Base-by-base conservation (phyloP, 768 basidiomycete species). In the Termitomyces sp. region DNA sequence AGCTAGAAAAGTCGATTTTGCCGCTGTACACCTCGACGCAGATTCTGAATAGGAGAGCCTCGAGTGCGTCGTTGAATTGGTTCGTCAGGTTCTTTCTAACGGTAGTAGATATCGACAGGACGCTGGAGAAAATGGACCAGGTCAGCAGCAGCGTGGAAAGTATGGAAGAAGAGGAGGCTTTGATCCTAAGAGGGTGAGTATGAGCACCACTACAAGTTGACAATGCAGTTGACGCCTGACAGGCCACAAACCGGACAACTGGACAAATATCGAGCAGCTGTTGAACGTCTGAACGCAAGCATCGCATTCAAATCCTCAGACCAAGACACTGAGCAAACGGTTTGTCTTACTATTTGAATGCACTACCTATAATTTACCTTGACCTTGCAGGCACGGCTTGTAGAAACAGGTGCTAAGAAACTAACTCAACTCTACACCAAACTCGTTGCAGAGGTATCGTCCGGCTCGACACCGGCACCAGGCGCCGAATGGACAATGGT, bases 351-450 rank as follows among this genome's bases (percentile, higher is more conserved):
- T 10, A 25, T 51, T 16, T 16, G 11, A 13, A 25, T 36, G 6
- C 16, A 52, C 10, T 42, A 31, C 16, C 33, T 31, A 3, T 35
- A 2, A 20, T 38, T 25, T 23, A 54, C 18, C 33, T 54, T 31
- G 15, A 47, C 7, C 41, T 46, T 32, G 15, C 57, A 74, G 77
- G 86, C 88, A n/a, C 82, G 86, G 39, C 78, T 93, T 5, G 75
- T 92, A 9, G 90, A 92, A 71, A 89, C 89, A 1, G 91, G 91
- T 7, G 83, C 84, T 5, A 91, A 91, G 73, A 91, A 91, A 64
- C 75, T 93, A 10, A 79, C 84, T 0, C 89, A 91, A 61, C 70
- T 91, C 12, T 93, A 88, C 64, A 94, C 89, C n/a, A 91, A 89
- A 62, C 76, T 89, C 31, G 88, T 91, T n/a, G 91, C 91, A 2